Base-by-base conservation (phyloP, 306 rosid genomes). In the Corylus heterophylla region DNA sequence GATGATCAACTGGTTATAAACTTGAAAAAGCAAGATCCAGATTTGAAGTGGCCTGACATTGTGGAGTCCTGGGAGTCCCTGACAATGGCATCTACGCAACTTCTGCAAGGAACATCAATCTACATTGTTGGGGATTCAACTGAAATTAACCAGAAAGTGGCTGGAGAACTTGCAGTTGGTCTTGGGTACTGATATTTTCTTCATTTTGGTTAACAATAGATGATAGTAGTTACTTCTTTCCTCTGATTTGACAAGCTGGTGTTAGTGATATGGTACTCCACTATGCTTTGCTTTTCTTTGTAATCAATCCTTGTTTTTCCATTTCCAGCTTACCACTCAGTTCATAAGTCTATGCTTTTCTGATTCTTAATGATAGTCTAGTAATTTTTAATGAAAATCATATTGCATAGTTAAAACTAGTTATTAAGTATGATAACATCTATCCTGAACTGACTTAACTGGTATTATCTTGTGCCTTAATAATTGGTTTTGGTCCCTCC, bases 11-110 rank as follows among this genome's bases (percentile, higher is more conserved):
- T 95, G 76, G 97, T 93, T 37, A 84, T 95, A 73, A 93, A 73
- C 84, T 91, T 90, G 83, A 95, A 93, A 93, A 93, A 95, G 87
- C 96, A 91, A 45, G 92, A 95, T 77, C 93, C 96, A 4, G 94
- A 89, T 73, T 83, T 93, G 86, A 91, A 91, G 86, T 93, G 99
- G 99, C 99, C 97, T 13, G 97, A 93, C 71, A 89, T 95, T 73
- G 64, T 76, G 71, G 92, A 93, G 81, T 91, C 98, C 8, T 95
- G 98, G 99, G 97, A 93, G 27, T 95, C 99, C 54, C 89, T 95
- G 61, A 75, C 90, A 37, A 89, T 80, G 20, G 98, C 96, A 76
- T 91, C 91, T 54, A 18, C 89, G 42, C 97, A 95, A 73, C 90
- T 95, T 84, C 73, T 90, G 82, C 89, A 91, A 85, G 98, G 96